Evolutionary conservation across 2,329 filamentous ascomycete species (phyloP), one percentile per base, ranked within the genome.

Genomic region (Endothia cerciana): DNA sequence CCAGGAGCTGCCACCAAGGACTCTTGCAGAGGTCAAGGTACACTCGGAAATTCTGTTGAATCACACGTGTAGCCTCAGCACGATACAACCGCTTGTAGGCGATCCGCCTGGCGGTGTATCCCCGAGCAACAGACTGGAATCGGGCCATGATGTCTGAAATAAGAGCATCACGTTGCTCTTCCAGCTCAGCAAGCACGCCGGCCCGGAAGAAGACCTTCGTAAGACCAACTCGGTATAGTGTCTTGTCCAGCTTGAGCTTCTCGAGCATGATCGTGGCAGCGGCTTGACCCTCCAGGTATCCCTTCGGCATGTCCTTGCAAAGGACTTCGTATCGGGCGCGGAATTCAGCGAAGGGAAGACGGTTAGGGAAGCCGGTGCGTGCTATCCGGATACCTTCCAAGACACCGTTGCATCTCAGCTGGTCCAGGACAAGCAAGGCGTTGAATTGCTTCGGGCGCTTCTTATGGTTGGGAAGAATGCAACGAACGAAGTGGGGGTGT

Each of bases 181-280:
- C 95, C 17, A 99, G 83, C 76, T 99, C 95, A 45, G 95, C 95
- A 57, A 99, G 85, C 2, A 99, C 94, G 66, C 95, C 95, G 53
- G 95, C 93, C 69, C 96, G 87, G 85, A 99, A 99, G 81, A 99
- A 99, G 15, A 99, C 94, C 78, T 99, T 99, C 30, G 93, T 97
- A 65, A 97, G 83, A 72, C 95, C 95, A 65, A 99, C 93, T 28
- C 96, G 91, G 77, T 96, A 99, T 69, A 97, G 86, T 13, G 92
- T 85, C 70, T 85, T 89, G 76, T 99, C 95, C 71, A 99, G 84
- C 22, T 89, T 89, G 53, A 99, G 87, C 77, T 92, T 94, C 72
- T 96, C 91, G 5, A 99, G 85, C 85, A 99, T 98, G 68, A 95
- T 86, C 28, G 87, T 88, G 22, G 93, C 92, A 1, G 90, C 93